Conservation (phyloP, 2,329 filamentous ascomycete genomes). For the Monosporascus cannonballus region DNA sequence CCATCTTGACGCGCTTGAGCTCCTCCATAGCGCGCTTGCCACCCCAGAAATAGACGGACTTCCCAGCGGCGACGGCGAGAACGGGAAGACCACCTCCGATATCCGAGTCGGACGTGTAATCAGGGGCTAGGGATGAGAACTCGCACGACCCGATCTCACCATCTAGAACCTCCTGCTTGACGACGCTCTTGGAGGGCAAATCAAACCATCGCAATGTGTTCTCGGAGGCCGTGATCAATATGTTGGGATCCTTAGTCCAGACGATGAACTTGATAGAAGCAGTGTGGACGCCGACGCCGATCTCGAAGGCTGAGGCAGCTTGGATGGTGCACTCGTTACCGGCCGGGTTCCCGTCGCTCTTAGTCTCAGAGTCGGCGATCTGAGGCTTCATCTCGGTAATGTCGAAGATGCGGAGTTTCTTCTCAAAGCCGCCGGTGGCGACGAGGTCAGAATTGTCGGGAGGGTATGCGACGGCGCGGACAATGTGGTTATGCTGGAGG, state of each 20-base stretch:
- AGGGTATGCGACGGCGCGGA: conserved; percentile 86
- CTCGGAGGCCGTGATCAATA: conserved; percentile 86
- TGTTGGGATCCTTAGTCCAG: conserved; percentile 84
- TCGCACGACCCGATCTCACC: conserved; percentile 89
- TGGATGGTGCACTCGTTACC: conserved; percentile 40
- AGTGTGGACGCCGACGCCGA: conserved; percentile 76
- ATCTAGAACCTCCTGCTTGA: conserved; percentile 73
- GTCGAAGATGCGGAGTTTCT: conserved; percentile 93
- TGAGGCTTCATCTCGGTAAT: conserved; percentile 54
- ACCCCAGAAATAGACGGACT: conserved; percentile 88
- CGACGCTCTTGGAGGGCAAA: conserved; percentile 65
- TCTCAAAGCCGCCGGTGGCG: conserved; percentile 91
- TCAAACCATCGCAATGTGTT: conserved; percentile 95
- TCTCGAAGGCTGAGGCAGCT: conserved; percentile 69
- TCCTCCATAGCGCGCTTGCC: conserved; percentile 61
- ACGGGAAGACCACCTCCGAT: conserved; percentile 65
- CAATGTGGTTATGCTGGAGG: conserved; percentile 89
- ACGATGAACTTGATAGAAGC: conserved; percentile 94
- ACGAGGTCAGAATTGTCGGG: conserved; percentile 76
- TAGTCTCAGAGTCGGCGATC: conserved; percentile 24
- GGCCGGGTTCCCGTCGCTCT: conserved; percentile 23
- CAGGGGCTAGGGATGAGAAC: conserved; percentile 62
- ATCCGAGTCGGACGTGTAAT: conserved; percentile 52
- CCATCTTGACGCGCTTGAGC: conserved; percentile 74
- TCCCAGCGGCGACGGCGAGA: conserved; percentile 87